Base-by-base conservation (phyloP, 1,284 basidiomycete genomes). In the Microbotryum scabiosae region DNA sequence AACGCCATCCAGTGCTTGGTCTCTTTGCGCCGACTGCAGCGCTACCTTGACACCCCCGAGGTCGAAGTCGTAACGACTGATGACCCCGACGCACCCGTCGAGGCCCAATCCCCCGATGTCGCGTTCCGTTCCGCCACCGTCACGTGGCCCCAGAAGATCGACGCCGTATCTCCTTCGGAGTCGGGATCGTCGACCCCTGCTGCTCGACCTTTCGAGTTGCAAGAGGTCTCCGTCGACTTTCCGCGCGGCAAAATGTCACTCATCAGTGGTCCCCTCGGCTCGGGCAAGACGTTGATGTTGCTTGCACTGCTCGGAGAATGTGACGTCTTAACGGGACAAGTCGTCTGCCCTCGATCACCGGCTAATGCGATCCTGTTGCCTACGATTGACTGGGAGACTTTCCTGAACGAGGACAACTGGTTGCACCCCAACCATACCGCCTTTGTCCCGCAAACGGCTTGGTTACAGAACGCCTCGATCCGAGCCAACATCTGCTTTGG, bases 401-500 rank as follows among this genome's bases (percentile, higher is more conserved):
- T 51, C 60, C 63, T 61, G 32, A 61, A 78, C 0, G 75, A 79
- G 20, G 82, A 84, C 28, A 80, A 87, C 32, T 93, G 90, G 90
- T 74, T 90, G 49, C 81, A 91, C 1, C 75, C 80, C 20, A 84
- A 85, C 23, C 79, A 88, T 62, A 88, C 86, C 61, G 92, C 90
- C 0, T 97, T 91, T 76, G 92, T 96, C 14, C 90, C 92, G n/a
- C 93, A 97, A 77, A 76, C 76, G 58, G 82, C 86, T 20, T 92
- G 89, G 89, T 80, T 96, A 43, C 84, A 90, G 60, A 96, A 96
- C 73, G 91, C 90, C 0, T 89, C 87, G 5, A 91, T 97, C 75
- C 86, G 86, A 80, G 89, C 94, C 54, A 97, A 97, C 69, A 94
- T 97, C 66, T 75, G 96, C 25, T 97, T 97, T 76, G 88, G 85